phyloP scores from a whole-genome alignment of 495 filamentous ascomycete species.

The Xylaria palmicola region DNA sequence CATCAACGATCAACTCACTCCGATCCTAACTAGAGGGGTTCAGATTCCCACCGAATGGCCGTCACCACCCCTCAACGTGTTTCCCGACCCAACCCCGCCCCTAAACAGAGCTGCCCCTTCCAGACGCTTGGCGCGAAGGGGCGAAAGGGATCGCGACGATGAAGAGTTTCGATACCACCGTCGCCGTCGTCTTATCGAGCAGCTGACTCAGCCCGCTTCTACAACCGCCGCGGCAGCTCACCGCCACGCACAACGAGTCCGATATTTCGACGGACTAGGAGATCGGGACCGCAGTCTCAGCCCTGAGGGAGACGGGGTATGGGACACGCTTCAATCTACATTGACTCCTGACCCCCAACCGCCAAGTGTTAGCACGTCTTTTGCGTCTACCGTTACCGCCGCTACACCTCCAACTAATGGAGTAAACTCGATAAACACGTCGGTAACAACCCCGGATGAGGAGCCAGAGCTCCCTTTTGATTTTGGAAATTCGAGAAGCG shows the following conservation, averaged over 20 bases:
- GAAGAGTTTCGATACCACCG: background rate
- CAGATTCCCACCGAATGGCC: background rate
- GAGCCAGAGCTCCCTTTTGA: slow-evolving; percentile 41
- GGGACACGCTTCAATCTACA: slow-evolving; percentile 78
- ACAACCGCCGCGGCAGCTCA: too few species aligned
- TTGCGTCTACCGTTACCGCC: slow-evolving; percentile 61
- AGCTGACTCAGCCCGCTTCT: background rate
- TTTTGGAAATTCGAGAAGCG: slow-evolving; percentile 37
- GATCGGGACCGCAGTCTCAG: slow-evolving; percentile 81
- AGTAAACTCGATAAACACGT: slow-evolving; percentile 33
- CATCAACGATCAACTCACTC: background rate
- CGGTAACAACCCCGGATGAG: slow-evolving; percentile 34
- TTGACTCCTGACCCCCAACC: slow-evolving; percentile 77
- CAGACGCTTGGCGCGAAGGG: background rate
- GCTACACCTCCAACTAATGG: slow-evolving; percentile 35
- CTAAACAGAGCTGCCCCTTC: background rate
- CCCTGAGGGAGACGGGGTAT: slow-evolving; percentile 66
- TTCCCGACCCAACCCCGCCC: background rate
- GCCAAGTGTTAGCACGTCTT: slow-evolving; percentile 78
- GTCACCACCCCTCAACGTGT: background rate
- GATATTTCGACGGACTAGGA: slow-evolving; percentile 67
- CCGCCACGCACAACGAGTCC: slow-evolving; percentile 6
- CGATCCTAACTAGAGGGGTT: background rate
- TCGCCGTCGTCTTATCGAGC: background rate
- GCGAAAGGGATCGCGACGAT: background rate